These are phyloP conservation scores for Alternaria sp. DNA, from an alignment of 2,329 filamentous ascomycete genomes.

Conservation along the genomic window DNA sequence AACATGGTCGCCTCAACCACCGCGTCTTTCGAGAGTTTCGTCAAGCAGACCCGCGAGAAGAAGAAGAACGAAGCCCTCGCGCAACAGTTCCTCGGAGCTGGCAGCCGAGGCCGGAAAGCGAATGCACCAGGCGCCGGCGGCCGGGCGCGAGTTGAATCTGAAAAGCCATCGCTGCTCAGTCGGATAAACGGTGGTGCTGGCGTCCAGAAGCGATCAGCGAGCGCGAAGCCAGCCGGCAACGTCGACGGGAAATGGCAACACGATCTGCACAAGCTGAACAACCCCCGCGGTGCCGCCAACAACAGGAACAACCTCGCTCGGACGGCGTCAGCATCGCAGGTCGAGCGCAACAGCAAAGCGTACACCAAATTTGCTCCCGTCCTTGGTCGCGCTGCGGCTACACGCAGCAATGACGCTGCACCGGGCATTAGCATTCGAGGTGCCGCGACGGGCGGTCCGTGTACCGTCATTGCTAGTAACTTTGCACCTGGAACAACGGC, in stretches of 20 bases:
- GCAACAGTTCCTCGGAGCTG: conserved; percentile 71
- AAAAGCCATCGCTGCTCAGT: conserved; percentile 68
- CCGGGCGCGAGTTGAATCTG: conserved; percentile 52
- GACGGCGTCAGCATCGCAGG: conserved; percentile 48
- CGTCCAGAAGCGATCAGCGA: conserved; percentile 66
- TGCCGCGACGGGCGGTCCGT: conserved; percentile 69
- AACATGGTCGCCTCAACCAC: conserved; percentile 20
- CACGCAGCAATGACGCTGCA: conserved; percentile 35
- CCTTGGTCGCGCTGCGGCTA: conserved; percentile 31
- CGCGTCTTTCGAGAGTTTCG: conserved; percentile 38
- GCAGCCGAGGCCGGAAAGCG: conserved; percentile 60
- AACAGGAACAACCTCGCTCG: conserved; percentile 40
- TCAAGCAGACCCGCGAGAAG: conserved; percentile 63
- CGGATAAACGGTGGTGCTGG: conserved; percentile 72
- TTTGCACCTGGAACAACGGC: conserved; percentile 82
- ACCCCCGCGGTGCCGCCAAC: conserved; percentile 46
- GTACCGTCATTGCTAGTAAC: conserved; percentile 77
- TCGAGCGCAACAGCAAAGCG: conserved; percentile 52
- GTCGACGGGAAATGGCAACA: conserved; percentile 75
- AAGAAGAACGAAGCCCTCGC: conserved; percentile 76
- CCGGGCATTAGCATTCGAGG: conserved; percentile 72
- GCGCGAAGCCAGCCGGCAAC: conserved; percentile 58
- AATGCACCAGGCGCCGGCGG: conserved; percentile 59
- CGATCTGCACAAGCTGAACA: conserved; percentile 65
- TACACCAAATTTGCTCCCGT: conserved; percentile 51